Evolutionary conservation across 768 basidiomycete species (phyloP), one percentile per base, ranked within the genome.

Genomic region (Tulasnella calospora): DNA sequence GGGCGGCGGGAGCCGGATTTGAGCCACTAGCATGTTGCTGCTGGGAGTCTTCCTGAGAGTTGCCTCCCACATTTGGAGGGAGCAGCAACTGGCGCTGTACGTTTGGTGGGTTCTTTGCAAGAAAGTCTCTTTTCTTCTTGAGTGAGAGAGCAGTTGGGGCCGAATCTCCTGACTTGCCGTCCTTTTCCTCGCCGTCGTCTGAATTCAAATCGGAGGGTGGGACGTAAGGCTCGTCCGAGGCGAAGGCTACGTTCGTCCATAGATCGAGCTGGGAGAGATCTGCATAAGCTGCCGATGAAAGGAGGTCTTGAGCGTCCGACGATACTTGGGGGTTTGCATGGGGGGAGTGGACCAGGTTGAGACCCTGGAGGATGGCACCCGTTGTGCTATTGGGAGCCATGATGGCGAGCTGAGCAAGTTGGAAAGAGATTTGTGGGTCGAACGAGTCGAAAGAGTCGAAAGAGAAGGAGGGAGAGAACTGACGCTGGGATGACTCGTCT

Each of bases 211-310:
- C 61, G 57, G 83, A 83, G n/a, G 81, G 47, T 46, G 80, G 81
- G 67, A 87, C 81, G n/a, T 89, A 85, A 27, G 88, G 87, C 70
- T 94, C 94, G 82, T 94, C 92, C 0, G 89, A 89, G 79, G 94
- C 90, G 82, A 95, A 95, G 10, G 90, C 84, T 77, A 95, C 87
- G 84, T 93, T 91, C 19, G 92, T 92, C 94, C 94, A 95, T 76
- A 95, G 86, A 83, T 92, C 91, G 75, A 94, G 90, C 83, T 93
- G 92, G 27, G 87, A 87, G 76, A 94, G 87, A 84, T 95, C 94
- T 15, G 92, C 91, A 46, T 71, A 71, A 0, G 90, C 86, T 35
- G 89, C 88, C 0, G 89, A 86, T 0, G 89, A 85, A 79, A 93
- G 88, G 35, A 93, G 86, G 79, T 92, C 90, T 82, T 89, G 88